These are phyloP conservation scores for Ceratocystiopsis brevicomis DNA, from an alignment of 2,329 filamentous ascomycete species.

Conservation along the genomic window DNA sequence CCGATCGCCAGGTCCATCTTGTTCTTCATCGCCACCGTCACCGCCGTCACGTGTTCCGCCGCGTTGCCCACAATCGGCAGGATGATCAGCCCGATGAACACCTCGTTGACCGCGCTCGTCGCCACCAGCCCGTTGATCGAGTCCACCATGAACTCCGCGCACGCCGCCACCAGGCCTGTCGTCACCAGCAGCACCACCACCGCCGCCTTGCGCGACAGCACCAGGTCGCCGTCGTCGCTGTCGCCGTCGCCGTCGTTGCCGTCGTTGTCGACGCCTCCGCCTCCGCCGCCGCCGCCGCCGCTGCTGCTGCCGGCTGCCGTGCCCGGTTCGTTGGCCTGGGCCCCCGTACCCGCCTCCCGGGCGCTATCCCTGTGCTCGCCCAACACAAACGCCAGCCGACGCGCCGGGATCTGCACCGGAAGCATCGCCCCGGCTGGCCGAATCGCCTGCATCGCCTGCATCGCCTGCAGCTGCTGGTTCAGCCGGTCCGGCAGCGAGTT, in stretches of 20 bases:
- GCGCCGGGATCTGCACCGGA: constrained; percentile 25
- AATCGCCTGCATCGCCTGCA: constrained; percentile 11
- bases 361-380: no score
- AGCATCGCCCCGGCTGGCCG: constrained; percentile 32
- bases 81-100: constrained; percentile 41
- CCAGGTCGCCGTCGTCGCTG: constrained; percentile 10
- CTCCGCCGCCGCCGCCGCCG: constrained; percentile 12
- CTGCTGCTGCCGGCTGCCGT: constrained; percentile 1
- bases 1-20: constrained; percentile 44
- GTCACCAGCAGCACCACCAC: constrained; percentile 31
- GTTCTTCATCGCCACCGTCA: constrained; percentile 38
- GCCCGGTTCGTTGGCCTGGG: no score
- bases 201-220: constrained; percentile 24
- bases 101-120: constrained; percentile 28
- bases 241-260: neutral
- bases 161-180: constrained; percentile 37
- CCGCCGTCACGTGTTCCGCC: constrained; percentile 42
- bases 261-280: constrained; percentile 12
- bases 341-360: no score
- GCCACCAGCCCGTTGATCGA: constrained; percentile 36
- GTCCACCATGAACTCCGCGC: constrained; percentile 41
- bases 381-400: neutral
- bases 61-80: constrained; percentile 44
- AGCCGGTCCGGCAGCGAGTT: constrained; percentile 57
- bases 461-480: constrained; percentile 19